Conservation (phyloP, 352 stramenopile species). For the Pythium brachiatum region DNA sequence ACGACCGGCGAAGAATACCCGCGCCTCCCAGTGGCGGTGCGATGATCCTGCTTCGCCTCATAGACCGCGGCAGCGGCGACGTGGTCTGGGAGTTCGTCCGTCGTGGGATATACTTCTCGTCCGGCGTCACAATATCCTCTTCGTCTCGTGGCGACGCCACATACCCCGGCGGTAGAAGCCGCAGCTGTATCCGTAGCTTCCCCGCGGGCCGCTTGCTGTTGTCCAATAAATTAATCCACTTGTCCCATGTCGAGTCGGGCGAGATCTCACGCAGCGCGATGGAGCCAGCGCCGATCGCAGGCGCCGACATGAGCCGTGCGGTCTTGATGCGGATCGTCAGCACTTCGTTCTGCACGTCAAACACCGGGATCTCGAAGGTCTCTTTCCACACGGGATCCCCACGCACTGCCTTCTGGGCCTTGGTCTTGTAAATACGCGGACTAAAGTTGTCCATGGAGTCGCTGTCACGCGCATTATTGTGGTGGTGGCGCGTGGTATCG, state of each 20-base stretch:
- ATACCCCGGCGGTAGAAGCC: slow-evolving; percentile 26
- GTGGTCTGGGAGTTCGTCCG: slow-evolving; percentile 6
- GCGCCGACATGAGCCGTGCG: slow-evolving; percentile 60
- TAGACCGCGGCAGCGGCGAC: slow-evolving; percentile 5
- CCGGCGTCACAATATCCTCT: slow-evolving; percentile 6
- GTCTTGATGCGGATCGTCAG: slow-evolving; percentile 75
- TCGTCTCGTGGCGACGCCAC: neutral
- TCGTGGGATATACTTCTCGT: slow-evolving; percentile 12
- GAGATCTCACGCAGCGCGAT: slow-evolving; percentile 45
- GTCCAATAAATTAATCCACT: slow-evolving; percentile 52
- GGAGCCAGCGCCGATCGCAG: slow-evolving; percentile 48
- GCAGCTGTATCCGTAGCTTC: slow-evolving; percentile 63
- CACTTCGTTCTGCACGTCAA: slow-evolving; percentile 43
- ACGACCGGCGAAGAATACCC: slow-evolving; percentile 11
- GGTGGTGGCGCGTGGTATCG: slow-evolving; percentile 10
- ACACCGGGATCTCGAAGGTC: slow-evolving; percentile 65
- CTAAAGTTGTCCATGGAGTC: neutral
- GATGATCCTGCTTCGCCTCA: slow-evolving; percentile 10
- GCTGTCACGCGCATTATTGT: neutral
- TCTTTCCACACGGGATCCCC: slow-evolving; percentile 70
- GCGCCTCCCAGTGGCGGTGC: slow-evolving; percentile 10
- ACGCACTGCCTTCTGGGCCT: slow-evolving; percentile 53
- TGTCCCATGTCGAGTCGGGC: slow-evolving; percentile 47
- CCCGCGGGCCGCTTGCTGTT: slow-evolving; percentile 53
- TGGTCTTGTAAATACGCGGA: slow-evolving; percentile 60